Base-by-base conservation (phyloP, 192 early-diverging fungal species). In the Helicostylum pulchrum region DNA sequence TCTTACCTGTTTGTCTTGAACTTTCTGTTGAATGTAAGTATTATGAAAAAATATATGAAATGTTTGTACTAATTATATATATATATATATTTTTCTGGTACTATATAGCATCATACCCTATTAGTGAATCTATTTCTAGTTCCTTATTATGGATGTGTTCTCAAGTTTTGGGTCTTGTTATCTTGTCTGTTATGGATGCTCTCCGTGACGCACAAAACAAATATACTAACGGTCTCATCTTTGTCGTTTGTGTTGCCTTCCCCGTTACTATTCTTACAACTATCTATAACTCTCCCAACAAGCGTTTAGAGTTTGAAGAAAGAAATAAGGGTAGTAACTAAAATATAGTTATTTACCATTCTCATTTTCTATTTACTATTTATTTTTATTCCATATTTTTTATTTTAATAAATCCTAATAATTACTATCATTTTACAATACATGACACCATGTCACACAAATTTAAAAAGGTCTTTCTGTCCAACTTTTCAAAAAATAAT, bases 401-500 rank as follows among this genome's bases (percentile, higher is more conserved):
- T 32, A 56, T 19, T 50, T 10, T 23, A 23, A 51, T 23, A 23
- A 51, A 51, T 48, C 26, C 36, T 39, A 6, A 36, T 7, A 5
- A 39, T 10, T 10, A 39, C 36, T 39, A 39, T 39, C 36, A 39
- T 10, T 39, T 39, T 39, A 39, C 36, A 39, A 39, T 53, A 46
- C 67, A 68, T 19, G 60, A 30, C 8, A 59, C 52, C 7, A 54
- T 36, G 15, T 43, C 45, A 46, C 67, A 68, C 12, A 68, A 20
- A 46, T 68, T 51, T 45, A 31, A 8, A 44, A 68, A 54, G 19
- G 32, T 21, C 11, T 17, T 62, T 19, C 60, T 36, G 39, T 62
- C 59, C 11, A 70, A 10, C 31, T 52, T 56, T 17, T 53, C n/a
- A 17, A 88, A 89, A 77, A 89, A 90, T 47, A 72, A 78, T 48